Conservation (phyloP, 2,329 filamentous ascomycete genomes). For the Teratosphaeria epicoccoides region DNA sequence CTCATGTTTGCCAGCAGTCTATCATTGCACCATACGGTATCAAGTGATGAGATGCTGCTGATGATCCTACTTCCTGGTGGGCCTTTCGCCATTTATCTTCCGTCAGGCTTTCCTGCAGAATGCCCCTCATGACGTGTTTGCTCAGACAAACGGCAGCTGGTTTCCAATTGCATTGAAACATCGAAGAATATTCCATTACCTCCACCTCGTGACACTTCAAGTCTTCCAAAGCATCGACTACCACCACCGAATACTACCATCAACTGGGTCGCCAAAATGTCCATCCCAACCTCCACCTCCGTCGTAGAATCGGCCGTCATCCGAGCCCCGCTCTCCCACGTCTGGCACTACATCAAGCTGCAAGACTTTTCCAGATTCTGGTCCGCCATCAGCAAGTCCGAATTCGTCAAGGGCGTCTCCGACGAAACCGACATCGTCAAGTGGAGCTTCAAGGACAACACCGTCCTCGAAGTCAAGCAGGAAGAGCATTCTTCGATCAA, state of each 20-base stretch:
- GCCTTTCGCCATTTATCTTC: no score
- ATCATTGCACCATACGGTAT: no score
- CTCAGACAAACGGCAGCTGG: not conserved
- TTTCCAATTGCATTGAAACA: not conserved
- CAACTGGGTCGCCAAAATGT: conserved; percentile 5
- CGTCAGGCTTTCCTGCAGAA: not conserved
- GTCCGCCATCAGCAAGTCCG: conserved; percentile 49
- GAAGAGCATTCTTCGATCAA: conserved; percentile 62
- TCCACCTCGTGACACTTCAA: not conserved
- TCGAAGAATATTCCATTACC: no score
- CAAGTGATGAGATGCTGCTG: no score
- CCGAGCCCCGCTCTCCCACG: conserved; percentile 52
- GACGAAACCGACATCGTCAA: conserved; percentile 56
- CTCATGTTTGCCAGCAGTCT: no score
- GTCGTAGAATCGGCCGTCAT: conserved; percentile 59
- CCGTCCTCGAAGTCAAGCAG: conserved; percentile 60
- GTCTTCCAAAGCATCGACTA: not conserved
- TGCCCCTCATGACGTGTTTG: not conserved
- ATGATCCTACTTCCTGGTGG: no score
- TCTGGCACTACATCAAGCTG: conserved; percentile 68
- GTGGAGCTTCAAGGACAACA: conserved; percentile 63
- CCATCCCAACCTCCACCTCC: conserved; percentile 56
- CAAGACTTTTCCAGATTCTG: conserved; percentile 56
- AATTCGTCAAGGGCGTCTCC: conserved; percentile 52
- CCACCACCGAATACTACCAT: not conserved